These are phyloP conservation scores for Pelargonium myrrhifolium DNA, from an alignment of 441 rosid species.

Conservation along the genomic window DNA sequence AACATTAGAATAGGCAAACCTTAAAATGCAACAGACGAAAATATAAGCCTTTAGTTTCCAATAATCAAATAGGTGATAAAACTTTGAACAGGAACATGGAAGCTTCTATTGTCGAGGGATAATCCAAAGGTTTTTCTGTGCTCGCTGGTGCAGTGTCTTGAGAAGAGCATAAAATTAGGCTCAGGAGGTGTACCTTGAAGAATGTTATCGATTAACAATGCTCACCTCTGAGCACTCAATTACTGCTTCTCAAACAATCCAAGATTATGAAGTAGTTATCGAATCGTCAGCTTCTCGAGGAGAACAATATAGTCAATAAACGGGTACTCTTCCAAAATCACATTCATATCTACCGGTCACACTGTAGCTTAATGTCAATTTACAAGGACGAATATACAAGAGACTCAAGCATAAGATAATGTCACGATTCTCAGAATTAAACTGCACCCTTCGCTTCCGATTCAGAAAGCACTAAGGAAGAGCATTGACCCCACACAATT, in stretches of 20 bases:
- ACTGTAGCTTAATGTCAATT: background rate
- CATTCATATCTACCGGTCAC: background rate
- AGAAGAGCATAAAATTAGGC: background rate
- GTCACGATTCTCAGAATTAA: background rate
- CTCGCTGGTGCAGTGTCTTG: background rate
- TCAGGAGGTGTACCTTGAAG: no score
- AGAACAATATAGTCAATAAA: background rate
- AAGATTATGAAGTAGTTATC: background rate
- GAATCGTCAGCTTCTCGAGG: background rate
- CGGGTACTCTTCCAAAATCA: background rate
- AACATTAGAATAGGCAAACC: no score
- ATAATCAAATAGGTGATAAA: background rate
- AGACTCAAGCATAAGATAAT: background rate
- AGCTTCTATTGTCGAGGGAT: background rate
- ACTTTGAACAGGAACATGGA: background rate
- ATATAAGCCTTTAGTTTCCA: no score
- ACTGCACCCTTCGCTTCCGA: background rate
- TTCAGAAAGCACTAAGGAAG: background rate
- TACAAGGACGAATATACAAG: background rate
- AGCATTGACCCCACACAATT: background rate
- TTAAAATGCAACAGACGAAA: no score
- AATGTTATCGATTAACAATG: no score
- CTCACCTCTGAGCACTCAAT: no score
- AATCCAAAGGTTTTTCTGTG: background rate
- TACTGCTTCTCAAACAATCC: background rate